Base-by-base conservation (phyloP, 139 green algal genomes). In the Coelastrella sp. region DNA sequence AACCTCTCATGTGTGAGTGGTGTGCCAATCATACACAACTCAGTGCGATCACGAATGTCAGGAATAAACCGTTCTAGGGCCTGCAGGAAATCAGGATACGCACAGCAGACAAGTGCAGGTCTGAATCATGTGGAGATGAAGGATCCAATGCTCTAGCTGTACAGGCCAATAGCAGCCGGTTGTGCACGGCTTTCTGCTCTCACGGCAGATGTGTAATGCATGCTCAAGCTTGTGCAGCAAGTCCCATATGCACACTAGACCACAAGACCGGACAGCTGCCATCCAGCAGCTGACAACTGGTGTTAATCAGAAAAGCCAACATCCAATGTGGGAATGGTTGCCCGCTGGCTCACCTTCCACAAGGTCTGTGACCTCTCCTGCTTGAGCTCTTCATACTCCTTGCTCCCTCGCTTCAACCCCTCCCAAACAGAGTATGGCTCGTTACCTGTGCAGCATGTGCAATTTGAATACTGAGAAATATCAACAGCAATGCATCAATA, bases 1-100 rank as follows among this genome's bases (percentile, higher is more conserved):
- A 94, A 98, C 64, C 92, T 85, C 84, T 93, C 88, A 84, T 97
- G 94, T 11, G 94, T 97, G 5, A 96, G 89, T 5, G 95, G 95
- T 13, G 93, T 95, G 67, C 93, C 95, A 9, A 96, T 60, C 76
- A 96, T 79, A n/a, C 75, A 89, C 6, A 97, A 51, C 82, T 97
- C 92, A 0, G 91, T 57, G 72, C 69, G 88, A 64, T 88, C 37
- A 5, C 93, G 81, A n/a, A 96, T 90, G 88, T 98, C 94, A 2
- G 94, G 94, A 35, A 98, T 95, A 50, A 96, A 86, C 27, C 88
- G 82, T 87, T 96, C 93, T 48, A 98, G 84, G 0, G 94, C 94
- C 45, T 89, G 69, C 19, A 62, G 0, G 1, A 50, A 64, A 27
- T 3, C 17, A 64, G 1, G 17, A 11, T 15, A 2, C 13, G 17